Evolutionary conservation across 1,284 basidiomycete species (phyloP).

Genomic region (Sporisorium exsertum): DNA sequence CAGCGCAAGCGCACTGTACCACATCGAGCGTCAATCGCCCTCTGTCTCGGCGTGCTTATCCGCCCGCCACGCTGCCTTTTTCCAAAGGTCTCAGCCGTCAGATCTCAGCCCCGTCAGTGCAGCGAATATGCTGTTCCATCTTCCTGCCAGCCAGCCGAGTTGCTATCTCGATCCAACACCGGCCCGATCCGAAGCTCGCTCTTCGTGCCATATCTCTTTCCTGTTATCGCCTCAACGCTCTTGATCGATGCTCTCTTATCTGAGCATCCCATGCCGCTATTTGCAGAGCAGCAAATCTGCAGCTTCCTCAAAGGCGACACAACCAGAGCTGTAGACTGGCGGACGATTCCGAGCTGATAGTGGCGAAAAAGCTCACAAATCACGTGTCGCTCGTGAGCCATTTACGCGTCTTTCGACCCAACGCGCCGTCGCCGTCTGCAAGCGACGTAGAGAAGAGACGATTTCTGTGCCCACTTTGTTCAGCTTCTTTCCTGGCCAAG

Average conservation of each 20-base stretch:
- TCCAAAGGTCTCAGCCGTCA: constrained; percentile 4
- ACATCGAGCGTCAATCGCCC: neutral
- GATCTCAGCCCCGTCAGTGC: neutral
- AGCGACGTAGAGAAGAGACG: neutral
- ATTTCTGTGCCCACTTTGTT: neutral
- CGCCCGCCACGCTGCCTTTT: neutral
- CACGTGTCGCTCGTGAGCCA: constrained; percentile 1
- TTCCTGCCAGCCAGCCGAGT: neutral
- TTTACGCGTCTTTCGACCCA: constrained; percentile 10
- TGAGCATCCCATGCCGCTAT: no score
- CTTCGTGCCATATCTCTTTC: neutral
- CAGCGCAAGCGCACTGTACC: neutral
- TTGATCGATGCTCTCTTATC: no score
- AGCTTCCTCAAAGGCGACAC: no score
- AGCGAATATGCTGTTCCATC: neutral
- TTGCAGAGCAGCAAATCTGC: no score
- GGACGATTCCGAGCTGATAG: no score
- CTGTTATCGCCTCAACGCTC: neutral
- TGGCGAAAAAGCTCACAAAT: neutral
- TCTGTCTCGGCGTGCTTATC: constrained; percentile 2
- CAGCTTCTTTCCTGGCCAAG: neutral
- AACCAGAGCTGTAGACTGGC: no score
- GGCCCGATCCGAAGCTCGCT: neutral
- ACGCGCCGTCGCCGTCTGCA: neutral
- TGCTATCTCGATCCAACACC: neutral